phyloP scores from a whole-genome alignment of 805 yeast genomes.

The Candida verbasci region DNA sequence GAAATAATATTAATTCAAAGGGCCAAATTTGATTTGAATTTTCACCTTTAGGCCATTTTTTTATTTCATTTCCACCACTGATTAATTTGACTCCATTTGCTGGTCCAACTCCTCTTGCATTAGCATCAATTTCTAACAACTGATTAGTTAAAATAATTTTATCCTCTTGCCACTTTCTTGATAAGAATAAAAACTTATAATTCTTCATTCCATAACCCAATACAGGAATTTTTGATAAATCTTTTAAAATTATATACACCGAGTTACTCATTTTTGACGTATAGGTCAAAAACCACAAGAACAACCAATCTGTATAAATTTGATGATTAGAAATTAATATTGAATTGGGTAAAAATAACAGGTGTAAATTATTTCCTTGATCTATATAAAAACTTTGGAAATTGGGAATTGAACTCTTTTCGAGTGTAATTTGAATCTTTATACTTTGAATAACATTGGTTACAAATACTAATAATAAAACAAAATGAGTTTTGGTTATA shows the following conservation, averaged over 20 bases:
- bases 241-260: slow-evolving; percentile 73
- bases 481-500: slow-evolving; percentile 55
- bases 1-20: slow-evolving; percentile 73
- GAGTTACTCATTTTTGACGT: slow-evolving; percentile 61
- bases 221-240: slow-evolving; percentile 69
- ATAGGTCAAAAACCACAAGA: slow-evolving; percentile 80
- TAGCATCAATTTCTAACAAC: slow-evolving; percentile 54
- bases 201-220: slow-evolving; percentile 83
- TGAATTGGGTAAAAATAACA: slow-evolving; percentile 44
- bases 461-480: slow-evolving; percentile 49
- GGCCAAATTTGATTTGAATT: slow-evolving; percentile 26
- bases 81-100: slow-evolving; percentile 37
- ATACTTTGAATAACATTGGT: slow-evolving; percentile 51
- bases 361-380: slow-evolving; percentile 19
- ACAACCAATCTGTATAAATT: slow-evolving; percentile 91
- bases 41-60: slow-evolving; percentile 26
- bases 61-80: slow-evolving; percentile 23
- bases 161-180: slow-evolving; percentile 85
- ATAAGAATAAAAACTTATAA: slow-evolving; percentile 72
- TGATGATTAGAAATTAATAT: slow-evolving; percentile 87
- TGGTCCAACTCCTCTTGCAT: slow-evolving; percentile 55
- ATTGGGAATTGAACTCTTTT: slow-evolving; percentile 18
- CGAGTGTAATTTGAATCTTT: slow-evolving; percentile 47
- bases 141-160: slow-evolving; percentile 52
- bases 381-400: slow-evolving; percentile 24